phyloP scores from a whole-genome alignment of 2,329 filamentous ascomycete species.

The Berkeleyomyces basicola region DNA sequence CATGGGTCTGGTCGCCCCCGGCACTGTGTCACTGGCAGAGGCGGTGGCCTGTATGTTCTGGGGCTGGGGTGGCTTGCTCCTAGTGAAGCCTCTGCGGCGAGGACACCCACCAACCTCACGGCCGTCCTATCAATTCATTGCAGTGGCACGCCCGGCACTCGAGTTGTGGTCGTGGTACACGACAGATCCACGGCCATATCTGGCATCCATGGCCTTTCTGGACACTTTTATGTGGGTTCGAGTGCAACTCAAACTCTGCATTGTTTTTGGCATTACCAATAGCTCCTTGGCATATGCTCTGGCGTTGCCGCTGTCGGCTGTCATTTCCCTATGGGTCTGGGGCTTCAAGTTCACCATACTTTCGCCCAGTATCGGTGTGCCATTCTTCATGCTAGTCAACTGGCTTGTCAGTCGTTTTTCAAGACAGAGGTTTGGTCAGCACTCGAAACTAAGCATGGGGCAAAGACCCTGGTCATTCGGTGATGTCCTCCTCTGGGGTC shows the following conservation, averaged over 20 bases:
- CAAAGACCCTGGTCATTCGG: not conserved
- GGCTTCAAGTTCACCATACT: not conserved
- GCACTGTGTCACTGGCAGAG: not conserved
- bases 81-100: conserved; percentile 9
- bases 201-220: conserved; percentile 1
- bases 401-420: not conserved
- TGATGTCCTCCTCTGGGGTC: not conserved
- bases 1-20: not conserved
- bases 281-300: conserved; percentile 1
- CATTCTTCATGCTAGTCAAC: not conserved
- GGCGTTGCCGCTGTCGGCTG: not conserved
- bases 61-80: not conserved
- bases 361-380: not conserved
- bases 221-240: conserved; percentile 10
- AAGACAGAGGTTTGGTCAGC: not conserved
- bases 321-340: not conserved
- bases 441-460: not conserved
- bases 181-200: not conserved
- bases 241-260: not conserved
- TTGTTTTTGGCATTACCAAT: not conserved
- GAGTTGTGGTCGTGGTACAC: conserved; percentile 2
- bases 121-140: conserved; percentile 3
- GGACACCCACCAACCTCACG: conserved; percentile 8
- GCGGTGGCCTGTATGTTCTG: not conserved
- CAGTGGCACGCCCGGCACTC: conserved; percentile 3